These are phyloP conservation scores for Citrullus mucosospermus DNA, from an alignment of 306 rosid genomes.

Conservation along the genomic window DNA sequence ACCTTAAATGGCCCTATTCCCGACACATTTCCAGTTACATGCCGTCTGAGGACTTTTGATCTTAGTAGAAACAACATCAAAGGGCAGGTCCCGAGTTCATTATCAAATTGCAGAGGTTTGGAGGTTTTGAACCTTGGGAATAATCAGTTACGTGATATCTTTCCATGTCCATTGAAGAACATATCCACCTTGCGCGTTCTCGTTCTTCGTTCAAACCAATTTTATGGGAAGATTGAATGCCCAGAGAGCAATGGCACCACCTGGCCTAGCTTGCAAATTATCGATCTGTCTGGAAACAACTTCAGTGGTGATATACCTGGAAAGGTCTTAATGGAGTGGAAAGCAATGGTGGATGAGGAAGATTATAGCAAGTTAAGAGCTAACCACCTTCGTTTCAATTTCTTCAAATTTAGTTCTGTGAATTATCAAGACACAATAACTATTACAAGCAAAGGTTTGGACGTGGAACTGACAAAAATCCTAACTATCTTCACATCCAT, in stretches of 20 bases:
- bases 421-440: background rate
- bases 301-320: background rate
- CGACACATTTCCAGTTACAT: background rate
- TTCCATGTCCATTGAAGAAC: constrained; percentile 10
- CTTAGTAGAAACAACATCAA: constrained; percentile 10
- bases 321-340: background rate
- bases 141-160: background rate
- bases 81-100: constrained; percentile 14
- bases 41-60: constrained; percentile 11
- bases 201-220: constrained; percentile 18
- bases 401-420: background rate
- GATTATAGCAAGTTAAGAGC: background rate
- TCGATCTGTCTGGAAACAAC: constrained; percentile 12
- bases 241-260: background rate
- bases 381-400: background rate
- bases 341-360: background rate
- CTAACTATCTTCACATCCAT: background rate
- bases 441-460: background rate
- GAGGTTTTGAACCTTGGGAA: constrained; percentile 26
- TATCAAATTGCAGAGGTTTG: constrained; percentile 13
- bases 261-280: constrained; percentile 9
- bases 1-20: background rate
- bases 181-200: constrained; percentile 19
- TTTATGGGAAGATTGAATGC: constrained; percentile 10
- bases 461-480: background rate